Conservation (phyloP, 106 monocot species). For the Amphibolis antarctica region DNA sequence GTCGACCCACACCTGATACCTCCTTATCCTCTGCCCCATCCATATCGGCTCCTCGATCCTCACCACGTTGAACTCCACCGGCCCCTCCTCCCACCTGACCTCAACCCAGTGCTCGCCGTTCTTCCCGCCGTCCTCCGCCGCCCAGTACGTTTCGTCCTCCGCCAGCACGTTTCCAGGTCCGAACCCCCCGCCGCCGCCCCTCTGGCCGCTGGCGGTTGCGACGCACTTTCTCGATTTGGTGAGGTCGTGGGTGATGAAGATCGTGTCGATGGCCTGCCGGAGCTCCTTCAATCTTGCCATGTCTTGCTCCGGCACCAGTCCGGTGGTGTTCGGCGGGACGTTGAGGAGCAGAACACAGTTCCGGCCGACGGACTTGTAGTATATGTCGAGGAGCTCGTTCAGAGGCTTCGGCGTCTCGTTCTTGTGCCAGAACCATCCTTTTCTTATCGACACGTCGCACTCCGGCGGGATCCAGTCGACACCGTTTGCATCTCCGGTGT, state of each 20-base stretch:
- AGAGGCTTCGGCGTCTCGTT: conserved; percentile 48
- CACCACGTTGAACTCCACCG: conserved; percentile 50
- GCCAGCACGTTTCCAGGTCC: conserved; percentile 38
- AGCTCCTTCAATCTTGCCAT: conserved; percentile 38
- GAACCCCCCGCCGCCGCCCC: conserved; percentile 41
- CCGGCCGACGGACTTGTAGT: conserved; percentile 82
- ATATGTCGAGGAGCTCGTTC: conserved; percentile 48
- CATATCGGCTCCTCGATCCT: conserved; percentile 63
- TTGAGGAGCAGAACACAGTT: conserved; percentile 91
- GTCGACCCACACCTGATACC: conserved; percentile 43
- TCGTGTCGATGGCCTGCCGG: conserved; percentile 38
- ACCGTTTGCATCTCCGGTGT: conserved; percentile 50
- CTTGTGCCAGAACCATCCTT: conserved; percentile 92
- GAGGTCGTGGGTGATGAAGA: conserved; percentile 47
- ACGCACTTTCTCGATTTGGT: conserved; percentile 11
- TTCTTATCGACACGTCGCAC: conserved; percentile 83
- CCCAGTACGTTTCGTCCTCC: conserved; percentile 54
- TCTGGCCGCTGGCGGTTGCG: conserved; percentile 54
- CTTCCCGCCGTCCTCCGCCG: conserved; percentile 16
- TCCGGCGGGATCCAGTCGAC: conserved; percentile 89
- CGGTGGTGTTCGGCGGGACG: conserved; percentile 71
- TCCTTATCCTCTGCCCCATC: conserved; percentile 60
- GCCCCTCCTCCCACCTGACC: conserved; percentile 4
- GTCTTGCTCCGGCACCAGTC: conserved; percentile 51
- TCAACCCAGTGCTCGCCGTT: conserved; percentile 42